A percentile compares a stretch with the other conserved stretches of the same genome.
Evolutionary conservation across 768 basidiomycete genomes (phyloP).

Genomic region (Glaciozyma martinii): DNA sequence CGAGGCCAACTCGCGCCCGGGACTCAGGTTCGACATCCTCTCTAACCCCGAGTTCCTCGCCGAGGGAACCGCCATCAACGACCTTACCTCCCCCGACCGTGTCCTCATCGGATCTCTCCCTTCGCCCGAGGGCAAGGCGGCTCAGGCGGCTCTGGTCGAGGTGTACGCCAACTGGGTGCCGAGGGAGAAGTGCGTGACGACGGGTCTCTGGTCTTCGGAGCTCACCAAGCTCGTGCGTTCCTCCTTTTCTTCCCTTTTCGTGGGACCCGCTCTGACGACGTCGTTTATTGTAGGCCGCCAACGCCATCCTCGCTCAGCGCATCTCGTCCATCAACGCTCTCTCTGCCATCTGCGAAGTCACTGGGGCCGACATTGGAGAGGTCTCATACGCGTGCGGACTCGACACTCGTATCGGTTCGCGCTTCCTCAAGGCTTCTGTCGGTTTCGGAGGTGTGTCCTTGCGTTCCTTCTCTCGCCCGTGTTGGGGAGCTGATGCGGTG

Average conservation of each 20-base stretch:
- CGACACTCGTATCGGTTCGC: slow-evolving; percentile 85
- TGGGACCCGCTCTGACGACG: background rate
- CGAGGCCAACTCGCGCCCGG: slow-evolving; percentile 90
- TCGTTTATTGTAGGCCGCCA: slow-evolving; percentile 56
- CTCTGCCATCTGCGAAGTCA: slow-evolving; percentile 96
- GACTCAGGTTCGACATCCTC: slow-evolving; percentile 89
- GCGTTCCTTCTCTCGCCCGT: background rate
- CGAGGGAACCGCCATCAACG: slow-evolving; percentile 89
- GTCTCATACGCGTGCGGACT: slow-evolving; percentile 88
- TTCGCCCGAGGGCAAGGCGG: slow-evolving; percentile 70
- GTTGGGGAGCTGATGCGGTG: no score
- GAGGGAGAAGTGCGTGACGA: slow-evolving; percentile 70
- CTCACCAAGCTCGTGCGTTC: slow-evolving; percentile 67
- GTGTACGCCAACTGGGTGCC: slow-evolving; percentile 97
- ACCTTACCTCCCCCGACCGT: slow-evolving; percentile 83
- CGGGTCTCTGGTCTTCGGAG: slow-evolving; percentile 97
- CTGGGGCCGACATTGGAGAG: slow-evolving; percentile 97
- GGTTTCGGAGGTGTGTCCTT: slow-evolving; percentile 78
- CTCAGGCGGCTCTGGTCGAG: slow-evolving; percentile 63
- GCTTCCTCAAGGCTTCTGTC: slow-evolving; percentile 89
- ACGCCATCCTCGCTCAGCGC: slow-evolving; percentile 98
- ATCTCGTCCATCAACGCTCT: slow-evolving; percentile 98
- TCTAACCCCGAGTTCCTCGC: slow-evolving; percentile 99
- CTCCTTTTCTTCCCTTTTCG: background rate
- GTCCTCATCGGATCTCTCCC: slow-evolving; percentile 95